Percentiles rank a stretch among this genome's conserved stretches.
Conservation (phyloP, 2,329 filamentous ascomycete species). For the Anthostomella pinea region DNA sequence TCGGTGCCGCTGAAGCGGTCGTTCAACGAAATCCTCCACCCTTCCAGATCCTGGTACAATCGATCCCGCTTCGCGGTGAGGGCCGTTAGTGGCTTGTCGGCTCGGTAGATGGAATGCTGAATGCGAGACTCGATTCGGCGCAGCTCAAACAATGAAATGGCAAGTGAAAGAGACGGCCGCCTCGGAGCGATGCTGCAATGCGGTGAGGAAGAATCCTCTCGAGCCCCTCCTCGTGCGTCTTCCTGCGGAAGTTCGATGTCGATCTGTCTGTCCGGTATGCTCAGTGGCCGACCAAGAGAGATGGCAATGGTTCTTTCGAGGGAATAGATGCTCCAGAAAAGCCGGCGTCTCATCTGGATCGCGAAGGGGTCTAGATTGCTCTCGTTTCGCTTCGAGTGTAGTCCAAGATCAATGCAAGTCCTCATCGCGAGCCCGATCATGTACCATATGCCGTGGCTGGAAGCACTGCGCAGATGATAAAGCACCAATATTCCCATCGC, state of each 20-base stretch:
- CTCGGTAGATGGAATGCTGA: constrained; percentile 50
- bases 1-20: constrained; percentile 34
- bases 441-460: constrained; percentile 51
- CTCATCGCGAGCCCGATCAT: constrained; percentile 53
- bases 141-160: constrained; percentile 43
- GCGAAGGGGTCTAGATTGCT: constrained; percentile 38
- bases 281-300: constrained; percentile 48
- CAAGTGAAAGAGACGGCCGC: constrained; percentile 36
- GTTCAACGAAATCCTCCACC: constrained; percentile 42
- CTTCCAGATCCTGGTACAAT: constrained; percentile 43
- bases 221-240: constrained; percentile 25
- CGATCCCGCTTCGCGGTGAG: constrained; percentile 46
- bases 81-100: constrained; percentile 42
- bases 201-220: constrained; percentile 22
- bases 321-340: constrained; percentile 53
- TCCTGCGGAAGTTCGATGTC: constrained; percentile 47
- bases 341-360: constrained; percentile 42
- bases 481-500: constrained; percentile 50
- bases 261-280: constrained; percentile 49
- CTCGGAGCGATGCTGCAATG: constrained; percentile 3
- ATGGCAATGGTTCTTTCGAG: constrained; percentile 48
- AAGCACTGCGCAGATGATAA: constrained; percentile 49
- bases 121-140: constrained; percentile 48
- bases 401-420: constrained; percentile 49
- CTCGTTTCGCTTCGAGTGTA: constrained; percentile 47